phyloP scores from a whole-genome alignment of 768 basidiomycete genomes.

The Auricularia sp. region DNA sequence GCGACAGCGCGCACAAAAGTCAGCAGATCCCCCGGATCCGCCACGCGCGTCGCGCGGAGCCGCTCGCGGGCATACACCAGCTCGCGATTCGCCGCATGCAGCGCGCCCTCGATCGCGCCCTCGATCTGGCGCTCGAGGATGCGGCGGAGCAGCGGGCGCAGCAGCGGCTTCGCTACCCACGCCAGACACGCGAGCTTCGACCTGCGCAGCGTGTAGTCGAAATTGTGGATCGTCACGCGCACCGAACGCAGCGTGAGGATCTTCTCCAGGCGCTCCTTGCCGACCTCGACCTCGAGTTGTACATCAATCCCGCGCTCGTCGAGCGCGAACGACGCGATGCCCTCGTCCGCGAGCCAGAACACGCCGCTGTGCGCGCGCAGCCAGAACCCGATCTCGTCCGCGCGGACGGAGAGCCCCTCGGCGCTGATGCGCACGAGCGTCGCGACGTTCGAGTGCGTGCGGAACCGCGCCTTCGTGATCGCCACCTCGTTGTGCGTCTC shows the following conservation, averaged over 20 bases:
- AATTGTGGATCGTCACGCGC: background rate
- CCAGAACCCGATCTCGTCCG: background rate
- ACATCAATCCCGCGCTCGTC: background rate
- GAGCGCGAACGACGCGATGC: background rate
- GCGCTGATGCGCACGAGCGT: background rate
- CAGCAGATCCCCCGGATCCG: background rate
- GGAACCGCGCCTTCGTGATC: slow-evolving; percentile 1
- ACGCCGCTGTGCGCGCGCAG: background rate
- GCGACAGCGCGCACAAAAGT: background rate
- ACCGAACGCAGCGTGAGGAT: background rate
- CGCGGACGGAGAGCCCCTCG: background rate
- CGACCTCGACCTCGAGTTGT: background rate
- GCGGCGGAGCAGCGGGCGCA: background rate
- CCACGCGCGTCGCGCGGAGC: background rate
- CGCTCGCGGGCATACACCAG: background rate
- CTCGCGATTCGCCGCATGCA: background rate
- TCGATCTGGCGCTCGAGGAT: background rate
- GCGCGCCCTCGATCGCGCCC: background rate
- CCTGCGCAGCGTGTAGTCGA: slow-evolving; percentile 1
- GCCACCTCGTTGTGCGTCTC: background rate
- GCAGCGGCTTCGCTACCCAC: background rate
- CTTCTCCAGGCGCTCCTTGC: background rate
- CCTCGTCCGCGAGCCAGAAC: background rate
- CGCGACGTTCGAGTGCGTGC: background rate
- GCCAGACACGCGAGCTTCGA: background rate